phyloP scores from a whole-genome alignment of 371 early-diverging fungal species.

The Fennellomyces sp. region DNA sequence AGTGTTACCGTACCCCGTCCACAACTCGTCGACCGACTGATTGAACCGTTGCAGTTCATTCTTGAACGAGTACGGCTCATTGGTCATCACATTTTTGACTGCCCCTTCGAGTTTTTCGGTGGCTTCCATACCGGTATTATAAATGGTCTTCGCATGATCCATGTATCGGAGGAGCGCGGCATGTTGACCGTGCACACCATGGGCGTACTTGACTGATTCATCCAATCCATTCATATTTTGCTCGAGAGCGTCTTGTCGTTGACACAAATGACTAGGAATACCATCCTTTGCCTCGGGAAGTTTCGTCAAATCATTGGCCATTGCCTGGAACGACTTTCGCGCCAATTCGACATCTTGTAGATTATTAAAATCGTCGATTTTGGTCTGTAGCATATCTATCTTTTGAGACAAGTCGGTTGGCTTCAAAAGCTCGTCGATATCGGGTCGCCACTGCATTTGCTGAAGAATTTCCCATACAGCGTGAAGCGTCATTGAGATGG shows the following conservation, averaged over 20 bases:
- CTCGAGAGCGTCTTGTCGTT: slow-evolving; percentile 30
- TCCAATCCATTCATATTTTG: slow-evolving; percentile 22
- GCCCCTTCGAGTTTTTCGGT: slow-evolving; percentile 14
- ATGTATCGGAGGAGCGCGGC: slow-evolving; percentile 18
- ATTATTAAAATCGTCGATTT: background rate
- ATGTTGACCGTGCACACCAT: slow-evolving; percentile 28
- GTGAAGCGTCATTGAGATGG: slow-evolving; percentile 22
- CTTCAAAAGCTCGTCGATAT: background rate
- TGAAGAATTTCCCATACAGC: slow-evolving; percentile 35
- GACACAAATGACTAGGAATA: slow-evolving; percentile 28
- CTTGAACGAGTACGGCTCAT: background rate
- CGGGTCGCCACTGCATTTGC: slow-evolving; percentile 34
- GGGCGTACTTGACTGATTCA: slow-evolving; percentile 20
- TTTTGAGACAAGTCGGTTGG: background rate
- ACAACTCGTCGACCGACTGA: slow-evolving; percentile 15
- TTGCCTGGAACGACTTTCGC: background rate
- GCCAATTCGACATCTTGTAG: background rate
- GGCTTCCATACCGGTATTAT: background rate
- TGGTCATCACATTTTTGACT: slow-evolving; percentile 6
- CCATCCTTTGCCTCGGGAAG: background rate
- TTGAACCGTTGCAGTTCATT: slow-evolving; percentile 13
- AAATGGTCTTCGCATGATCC: background rate
- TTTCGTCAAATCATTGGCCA: background rate
- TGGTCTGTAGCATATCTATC: background rate
- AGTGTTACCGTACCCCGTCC: background rate